These are phyloP conservation scores for Conticribra guillardii DNA, from an alignment of 108 stramenopile species.

Conservation along the genomic window DNA sequence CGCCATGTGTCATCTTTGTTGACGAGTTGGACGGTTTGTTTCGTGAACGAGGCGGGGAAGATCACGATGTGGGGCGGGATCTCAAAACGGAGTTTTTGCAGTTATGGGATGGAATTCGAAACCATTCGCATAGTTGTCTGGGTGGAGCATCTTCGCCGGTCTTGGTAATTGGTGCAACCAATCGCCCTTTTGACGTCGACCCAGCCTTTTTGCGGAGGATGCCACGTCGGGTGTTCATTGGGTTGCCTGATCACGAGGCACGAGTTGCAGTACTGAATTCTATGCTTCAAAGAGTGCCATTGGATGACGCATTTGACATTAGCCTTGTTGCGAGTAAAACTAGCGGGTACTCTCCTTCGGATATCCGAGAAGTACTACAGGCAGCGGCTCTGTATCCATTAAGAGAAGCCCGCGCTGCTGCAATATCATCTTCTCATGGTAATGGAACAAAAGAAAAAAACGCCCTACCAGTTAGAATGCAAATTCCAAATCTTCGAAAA, in stretches of 20 bases:
- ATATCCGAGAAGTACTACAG: constrained; percentile 72
- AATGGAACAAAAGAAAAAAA: constrained; percentile 1
- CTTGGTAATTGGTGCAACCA: constrained; percentile 89
- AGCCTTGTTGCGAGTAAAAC: constrained; percentile 49
- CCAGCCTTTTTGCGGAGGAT: constrained; percentile 89
- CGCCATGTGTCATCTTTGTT: constrained; percentile 82
- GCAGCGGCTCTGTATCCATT: constrained; percentile 63
- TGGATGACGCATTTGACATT: constrained; percentile 45
- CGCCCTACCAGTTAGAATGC: constrained; percentile 7
- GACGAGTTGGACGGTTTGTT: constrained; percentile 97
- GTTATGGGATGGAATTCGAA: constrained; percentile 88
- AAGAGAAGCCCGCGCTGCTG: constrained; percentile 49
- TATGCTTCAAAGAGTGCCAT: constrained; percentile 46
- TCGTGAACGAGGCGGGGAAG: constrained; percentile 70
- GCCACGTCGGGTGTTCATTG: constrained; percentile 82
- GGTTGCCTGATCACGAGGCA: constrained; percentile 78
- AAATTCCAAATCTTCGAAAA: constrained; percentile 38
- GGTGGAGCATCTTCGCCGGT: constrained; percentile 19
- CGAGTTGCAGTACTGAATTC: constrained; percentile 65
- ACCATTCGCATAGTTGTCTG: constrained; percentile 15
- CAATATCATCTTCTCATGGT: constrained; percentile 11
- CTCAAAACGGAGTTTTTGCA: constrained; percentile 97
- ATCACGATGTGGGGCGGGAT: constrained; percentile 91
- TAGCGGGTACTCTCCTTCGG: constrained; percentile 71
- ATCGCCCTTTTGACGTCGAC: constrained; percentile 96